Base-by-base conservation (phyloP, 768 basidiomycete species). In the Suillus plorans region DNA sequence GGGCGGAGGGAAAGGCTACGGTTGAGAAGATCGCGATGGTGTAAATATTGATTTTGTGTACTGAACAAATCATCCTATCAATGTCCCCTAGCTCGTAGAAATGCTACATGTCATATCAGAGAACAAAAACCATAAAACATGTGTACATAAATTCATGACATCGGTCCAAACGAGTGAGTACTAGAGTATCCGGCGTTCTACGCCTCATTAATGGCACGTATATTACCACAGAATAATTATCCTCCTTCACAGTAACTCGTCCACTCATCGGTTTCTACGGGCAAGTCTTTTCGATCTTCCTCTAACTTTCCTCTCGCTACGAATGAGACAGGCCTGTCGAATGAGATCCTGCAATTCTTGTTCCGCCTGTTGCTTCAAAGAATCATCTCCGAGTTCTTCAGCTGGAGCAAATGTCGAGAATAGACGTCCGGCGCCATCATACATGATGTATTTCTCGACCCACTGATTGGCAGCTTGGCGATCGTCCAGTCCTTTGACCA, bases 401-500 rank as follows among this genome's bases (percentile, higher is more conserved):
- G 31, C 31, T 31, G 52, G 52, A 12, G 31, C 5, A 53, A 53
- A 53, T 34, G 52, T 31, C 10, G 52, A 53, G 28, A 31, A 53
- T 53, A 53, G 52, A 53, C 31, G 52, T 53, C 52, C 52, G 4
- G 31, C 10, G 10, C 31, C 31, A 53, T 53, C 52, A 31, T 53
- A 31, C 18, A 34, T 53, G 52, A 53, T 53, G 20, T 53, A 5
- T 34, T 53, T 12, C 4, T 53, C 52, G 31, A 53, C 52, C 52
- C 52, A 53, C 31, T 64, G 63, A 16, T 68, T 64, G 9, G 69
- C 73, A 13, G 63, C 53, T 49, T 31, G 57, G 58, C 50, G 55
- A 55, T 73, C 63, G n/a, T 63, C 20, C 45, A 67, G 53, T 6
- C 66, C 66, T 7, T 57, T 47, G 10, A 74, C 55, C 25, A 72